Base-by-base conservation (phyloP, 2,329 filamentous ascomycete species). In the Sporothrix sp. region DNA sequence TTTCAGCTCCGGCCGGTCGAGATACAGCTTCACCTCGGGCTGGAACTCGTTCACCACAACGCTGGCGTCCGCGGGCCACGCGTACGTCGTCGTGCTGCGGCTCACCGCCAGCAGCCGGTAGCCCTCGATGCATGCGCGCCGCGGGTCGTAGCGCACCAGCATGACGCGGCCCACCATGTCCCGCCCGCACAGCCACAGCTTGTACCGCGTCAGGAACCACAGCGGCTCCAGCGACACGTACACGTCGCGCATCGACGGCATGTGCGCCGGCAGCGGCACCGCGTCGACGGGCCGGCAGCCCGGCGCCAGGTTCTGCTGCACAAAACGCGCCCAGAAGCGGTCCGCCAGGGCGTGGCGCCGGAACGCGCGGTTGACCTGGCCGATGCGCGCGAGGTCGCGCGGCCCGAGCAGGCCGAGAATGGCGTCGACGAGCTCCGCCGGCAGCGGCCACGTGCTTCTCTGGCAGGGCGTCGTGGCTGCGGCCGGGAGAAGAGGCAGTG, bases 151-250 rank as follows among this genome's bases (percentile, higher is more conserved):
- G 11, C 85, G 81, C n/a, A 77, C 75, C 35, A 95, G 61, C 23
- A 95, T 74, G 37, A 95, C 66, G 62, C 84, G 85, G 0, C 90
- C 90, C 2, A 77, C 82, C 43, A 87, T 74, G 27, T 82, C 76
- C 2, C 72, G 75, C 64, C 95, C 87, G 53, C 81, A 78, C 61
- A 95, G 91, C 90, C 90, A 96, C 56, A 96, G 71, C 65, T 86
- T 90, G 62, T 86, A 73, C 47, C 78, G 80, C 0, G 86, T 74
- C 1, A 96, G 71, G 60, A 95, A 95, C 90, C 90, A 96, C 59
- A 83, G 80, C 0, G 84, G 83, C 56, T 93, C 77, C 62, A 93
- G 85, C 18, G 81, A 74, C 37, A 75, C 69, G 63, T 85, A 95
- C 2, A 95, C 76, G 23, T 84, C 75, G 52, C 78, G 79, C 66